A percentile compares a stretch with the other conserved stretches of the same genome.
phyloP scores from a whole-genome alignment of 2,329 filamentous ascomycete genomes.

The Alternaria conjuncta region DNA sequence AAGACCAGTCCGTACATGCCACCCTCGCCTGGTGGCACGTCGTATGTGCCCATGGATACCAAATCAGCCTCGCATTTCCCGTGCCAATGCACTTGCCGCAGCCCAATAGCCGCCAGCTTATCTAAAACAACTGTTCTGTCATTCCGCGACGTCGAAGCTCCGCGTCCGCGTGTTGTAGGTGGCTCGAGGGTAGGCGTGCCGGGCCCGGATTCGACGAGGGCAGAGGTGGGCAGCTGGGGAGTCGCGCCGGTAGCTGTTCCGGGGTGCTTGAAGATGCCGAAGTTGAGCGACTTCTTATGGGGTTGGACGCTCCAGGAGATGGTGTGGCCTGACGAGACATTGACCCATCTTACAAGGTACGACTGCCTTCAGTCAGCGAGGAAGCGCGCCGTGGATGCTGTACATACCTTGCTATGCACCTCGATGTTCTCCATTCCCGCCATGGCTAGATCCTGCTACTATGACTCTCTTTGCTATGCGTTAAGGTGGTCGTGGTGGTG shows the following conservation, averaged over 20 bases:
- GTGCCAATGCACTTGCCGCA: constrained; percentile 75
- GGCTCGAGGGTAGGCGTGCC: constrained; percentile 60
- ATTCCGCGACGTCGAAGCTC: constrained; percentile 65
- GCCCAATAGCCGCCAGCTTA: constrained; percentile 66
- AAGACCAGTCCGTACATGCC: constrained; percentile 98
- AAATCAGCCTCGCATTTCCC: constrained; percentile 97
- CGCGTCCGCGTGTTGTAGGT: constrained; percentile 59
- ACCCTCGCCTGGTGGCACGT: constrained; percentile 74
- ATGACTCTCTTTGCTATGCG: not conserved
- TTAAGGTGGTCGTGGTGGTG: not conserved
- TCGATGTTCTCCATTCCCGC: constrained; percentile 96
- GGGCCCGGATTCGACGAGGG: constrained; percentile 38
- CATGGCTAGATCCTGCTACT: constrained; percentile 60
- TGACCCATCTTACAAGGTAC: constrained; percentile 97
- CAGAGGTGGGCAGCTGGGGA: constrained; percentile 46
- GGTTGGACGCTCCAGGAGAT: constrained; percentile 98
- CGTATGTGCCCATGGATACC: constrained; percentile 87
- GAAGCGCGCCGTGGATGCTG: not conserved
- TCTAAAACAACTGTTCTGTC: constrained; percentile 73
- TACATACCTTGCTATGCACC: constrained; percentile 90
- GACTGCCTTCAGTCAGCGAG: constrained; percentile 64
- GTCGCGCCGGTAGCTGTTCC: constrained; percentile 67
- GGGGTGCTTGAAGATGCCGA: constrained; percentile 97
- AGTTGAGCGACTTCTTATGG: constrained; percentile 98
- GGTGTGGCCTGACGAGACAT: constrained; percentile 86